Percentiles rank a stretch among this genome's conserved stretches.
Evolutionary conservation across 1,284 basidiomycete species (phyloP).

Genomic region (Trichosporon sp.): DNA sequence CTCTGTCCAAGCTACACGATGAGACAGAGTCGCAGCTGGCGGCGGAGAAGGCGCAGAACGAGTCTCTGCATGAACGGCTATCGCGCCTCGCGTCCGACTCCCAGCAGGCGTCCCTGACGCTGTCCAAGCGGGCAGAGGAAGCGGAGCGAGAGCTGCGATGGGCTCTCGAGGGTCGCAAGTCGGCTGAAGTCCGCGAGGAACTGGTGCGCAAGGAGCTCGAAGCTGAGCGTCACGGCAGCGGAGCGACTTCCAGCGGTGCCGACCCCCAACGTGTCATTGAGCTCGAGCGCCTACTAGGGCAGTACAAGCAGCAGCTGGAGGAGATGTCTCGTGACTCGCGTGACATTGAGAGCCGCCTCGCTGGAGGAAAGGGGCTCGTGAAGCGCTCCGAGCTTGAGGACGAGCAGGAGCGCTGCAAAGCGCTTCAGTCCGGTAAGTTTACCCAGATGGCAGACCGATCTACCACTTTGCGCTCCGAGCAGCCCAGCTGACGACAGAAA

Average conservation of each 20-base stretch:
- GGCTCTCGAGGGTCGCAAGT: constrained; percentile 49
- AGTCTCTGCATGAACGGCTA: constrained; percentile 40
- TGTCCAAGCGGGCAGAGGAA: constrained; percentile 39
- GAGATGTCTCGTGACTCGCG: constrained; percentile 42
- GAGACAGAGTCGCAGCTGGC: constrained; percentile 42
- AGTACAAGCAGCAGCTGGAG: constrained; percentile 46
- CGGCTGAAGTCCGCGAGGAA: constrained; percentile 47
- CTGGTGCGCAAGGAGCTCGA: constrained; percentile 47
- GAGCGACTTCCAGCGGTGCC: background rate
- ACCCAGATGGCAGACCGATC: no score
- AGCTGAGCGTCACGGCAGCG: constrained; percentile 20
- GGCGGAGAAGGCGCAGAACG: constrained; percentile 39
- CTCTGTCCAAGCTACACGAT: constrained; percentile 44
- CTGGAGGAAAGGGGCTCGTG: constrained; percentile 46
- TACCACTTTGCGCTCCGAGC: no score
- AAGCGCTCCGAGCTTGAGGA: constrained; percentile 39
- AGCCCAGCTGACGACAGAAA: constrained; percentile 24
- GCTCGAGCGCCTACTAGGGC: constrained; percentile 42
- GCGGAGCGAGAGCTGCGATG: constrained; percentile 51
- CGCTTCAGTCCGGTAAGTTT: constrained; percentile 39
- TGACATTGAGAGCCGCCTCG: constrained; percentile 42
- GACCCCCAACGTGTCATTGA: constrained; percentile 33
- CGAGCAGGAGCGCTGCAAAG: constrained; percentile 30
- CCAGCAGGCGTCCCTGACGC: constrained; percentile 33
- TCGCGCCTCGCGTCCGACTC: constrained; percentile 40